Evolutionary conservation across 495 filamentous ascomycete genomes (phyloP).

Genomic region (Penicillium manginii): DNA sequence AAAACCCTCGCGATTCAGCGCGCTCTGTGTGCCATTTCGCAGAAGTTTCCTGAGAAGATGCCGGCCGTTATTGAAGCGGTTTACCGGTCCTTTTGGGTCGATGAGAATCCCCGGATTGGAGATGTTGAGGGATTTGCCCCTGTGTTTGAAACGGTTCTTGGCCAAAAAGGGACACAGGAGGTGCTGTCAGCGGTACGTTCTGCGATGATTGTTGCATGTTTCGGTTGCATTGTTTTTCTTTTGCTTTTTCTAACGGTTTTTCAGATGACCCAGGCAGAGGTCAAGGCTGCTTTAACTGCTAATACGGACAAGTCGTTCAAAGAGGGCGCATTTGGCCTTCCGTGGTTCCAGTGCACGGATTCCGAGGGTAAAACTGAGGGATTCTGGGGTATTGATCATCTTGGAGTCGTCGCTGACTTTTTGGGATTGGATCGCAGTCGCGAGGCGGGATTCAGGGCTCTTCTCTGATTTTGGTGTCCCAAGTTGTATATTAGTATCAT

Average conservation of each 20-base stretch:
- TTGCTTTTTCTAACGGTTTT: background rate
- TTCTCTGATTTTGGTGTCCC: slow-evolving; percentile 19
- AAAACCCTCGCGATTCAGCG: slow-evolving; percentile 57
- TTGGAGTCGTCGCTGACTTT: slow-evolving; percentile 66
- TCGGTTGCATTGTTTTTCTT: background rate
- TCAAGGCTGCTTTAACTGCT: slow-evolving; percentile 53
- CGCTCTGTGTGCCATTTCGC: slow-evolving; percentile 45
- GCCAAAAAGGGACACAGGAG: slow-evolving; percentile 46
- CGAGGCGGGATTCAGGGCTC: slow-evolving; percentile 36
- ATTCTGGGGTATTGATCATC: slow-evolving; percentile 73
- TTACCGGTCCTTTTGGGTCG: slow-evolving; percentile 62
- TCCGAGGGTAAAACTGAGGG: slow-evolving; percentile 59
- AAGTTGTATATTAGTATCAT: too few species aligned
- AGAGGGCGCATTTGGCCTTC: slow-evolving; percentile 71
- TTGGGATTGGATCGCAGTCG: slow-evolving; percentile 54
- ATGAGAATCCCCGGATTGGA: slow-evolving; percentile 49
- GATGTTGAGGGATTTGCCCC: slow-evolving; percentile 51
- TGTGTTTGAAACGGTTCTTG: slow-evolving; percentile 54
- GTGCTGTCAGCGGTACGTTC: slow-evolving; percentile 41
- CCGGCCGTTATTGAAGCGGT: slow-evolving; percentile 50
- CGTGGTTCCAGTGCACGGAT: slow-evolving; percentile 71
- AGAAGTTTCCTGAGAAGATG: slow-evolving; percentile 47
- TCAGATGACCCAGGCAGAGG: slow-evolving; percentile 44
- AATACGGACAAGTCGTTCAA: slow-evolving; percentile 63
- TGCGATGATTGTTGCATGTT: background rate